These are phyloP conservation scores for Solanum raphanifolium DNA, from an alignment of 257 asterid genomes.

Conservation along the genomic window DNA sequence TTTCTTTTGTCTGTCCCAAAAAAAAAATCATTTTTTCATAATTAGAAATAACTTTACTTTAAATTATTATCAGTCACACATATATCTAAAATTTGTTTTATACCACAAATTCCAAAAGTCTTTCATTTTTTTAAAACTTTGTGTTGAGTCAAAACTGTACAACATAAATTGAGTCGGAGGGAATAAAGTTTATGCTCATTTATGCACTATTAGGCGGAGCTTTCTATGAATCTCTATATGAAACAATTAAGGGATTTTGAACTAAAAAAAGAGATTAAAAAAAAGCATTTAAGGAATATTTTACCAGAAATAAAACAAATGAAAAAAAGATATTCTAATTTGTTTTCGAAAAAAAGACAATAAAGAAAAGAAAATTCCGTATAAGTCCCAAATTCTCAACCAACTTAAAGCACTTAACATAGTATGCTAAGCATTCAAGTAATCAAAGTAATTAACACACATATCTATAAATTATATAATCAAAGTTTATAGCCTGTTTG, in stretches of 20 bases:
- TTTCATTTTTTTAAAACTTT: not conserved
- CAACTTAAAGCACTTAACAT: not conserved
- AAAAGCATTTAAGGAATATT: not conserved
- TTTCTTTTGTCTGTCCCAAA: not conserved
- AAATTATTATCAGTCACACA: not conserved
- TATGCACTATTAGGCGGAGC: not conserved
- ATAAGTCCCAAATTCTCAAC: not conserved
- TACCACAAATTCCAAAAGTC: not conserved
- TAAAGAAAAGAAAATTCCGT: not conserved
- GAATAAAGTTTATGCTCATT: too few species aligned
- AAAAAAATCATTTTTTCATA: not conserved
- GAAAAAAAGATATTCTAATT: not conserved
- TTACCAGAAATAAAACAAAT: not conserved
- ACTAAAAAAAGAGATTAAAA: too few species aligned
- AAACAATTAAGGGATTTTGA: not conserved
- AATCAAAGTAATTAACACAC: not conserved
- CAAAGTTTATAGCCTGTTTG: not conserved
- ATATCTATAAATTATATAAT: not conserved
- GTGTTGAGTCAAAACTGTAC: not conserved
- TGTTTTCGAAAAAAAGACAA: not conserved
- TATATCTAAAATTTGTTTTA: not conserved
- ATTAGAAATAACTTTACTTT: not conserved
- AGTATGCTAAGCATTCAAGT: not conserved
- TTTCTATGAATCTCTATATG: not conserved
- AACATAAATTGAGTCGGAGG: not conserved